phyloP scores from a whole-genome alignment of 345 rosid species.

The Orychophragmus violaceus region DNA sequence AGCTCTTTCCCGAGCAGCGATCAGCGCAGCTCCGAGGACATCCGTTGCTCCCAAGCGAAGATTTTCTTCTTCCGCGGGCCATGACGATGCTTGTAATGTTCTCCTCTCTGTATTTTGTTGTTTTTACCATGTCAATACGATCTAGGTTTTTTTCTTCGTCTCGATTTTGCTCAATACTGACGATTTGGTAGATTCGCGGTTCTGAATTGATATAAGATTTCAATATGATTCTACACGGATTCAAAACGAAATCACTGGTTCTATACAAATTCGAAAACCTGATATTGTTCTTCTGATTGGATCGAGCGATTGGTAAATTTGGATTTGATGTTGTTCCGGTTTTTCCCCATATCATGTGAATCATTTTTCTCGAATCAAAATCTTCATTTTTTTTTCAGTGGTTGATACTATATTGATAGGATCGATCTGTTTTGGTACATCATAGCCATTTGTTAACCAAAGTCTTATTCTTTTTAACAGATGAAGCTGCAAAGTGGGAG shows the following conservation, averaged over 20 bases:
- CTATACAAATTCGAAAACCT: background rate
- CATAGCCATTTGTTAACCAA: background rate
- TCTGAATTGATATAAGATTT: background rate
- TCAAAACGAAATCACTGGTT: background rate
- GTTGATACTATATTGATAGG: background rate
- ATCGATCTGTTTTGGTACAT: background rate
- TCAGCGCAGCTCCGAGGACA: constrained; percentile 47
- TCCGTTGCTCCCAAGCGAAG: constrained; percentile 51
- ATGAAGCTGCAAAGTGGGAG: constrained; percentile 86
- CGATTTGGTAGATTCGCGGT: background rate
- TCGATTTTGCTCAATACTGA: background rate
- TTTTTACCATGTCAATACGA: background rate
- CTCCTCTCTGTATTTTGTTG: constrained; percentile 23
- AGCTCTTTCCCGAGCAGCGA: constrained; percentile 49
- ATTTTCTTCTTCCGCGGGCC: constrained; percentile 64
- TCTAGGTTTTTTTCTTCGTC: background rate
- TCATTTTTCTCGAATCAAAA: background rate
- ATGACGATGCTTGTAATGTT: constrained; percentile 66
- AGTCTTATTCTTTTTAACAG: constrained; percentile 28
- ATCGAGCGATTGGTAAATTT: background rate
- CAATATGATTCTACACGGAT: background rate
- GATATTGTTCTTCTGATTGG: constrained; percentile 1
- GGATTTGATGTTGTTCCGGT: constrained; percentile 38
- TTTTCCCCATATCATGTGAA: constrained; percentile 38
- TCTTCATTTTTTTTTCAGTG: background rate